Conservation (phyloP, 2,329 filamentous ascomycete species). For the Helminthosporium solani region DNA sequence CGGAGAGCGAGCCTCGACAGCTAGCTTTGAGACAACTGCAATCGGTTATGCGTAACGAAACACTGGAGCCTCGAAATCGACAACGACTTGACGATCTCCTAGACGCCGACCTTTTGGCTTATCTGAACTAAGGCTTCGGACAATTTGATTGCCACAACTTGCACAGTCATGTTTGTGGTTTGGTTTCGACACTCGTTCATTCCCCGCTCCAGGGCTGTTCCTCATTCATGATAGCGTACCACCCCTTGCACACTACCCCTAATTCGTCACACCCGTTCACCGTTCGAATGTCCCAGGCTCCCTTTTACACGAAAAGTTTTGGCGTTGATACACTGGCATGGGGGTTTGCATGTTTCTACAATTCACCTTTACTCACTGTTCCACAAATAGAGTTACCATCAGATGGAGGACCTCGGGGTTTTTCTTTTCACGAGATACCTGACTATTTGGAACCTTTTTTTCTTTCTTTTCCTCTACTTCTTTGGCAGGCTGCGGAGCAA, state of each 20-base stretch:
- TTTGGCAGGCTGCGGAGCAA: conserved; percentile 9
- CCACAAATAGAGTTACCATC: conserved; percentile 26
- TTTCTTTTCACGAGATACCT: conserved; percentile 32
- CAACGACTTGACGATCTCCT: conserved; percentile 57
- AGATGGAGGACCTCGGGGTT: conserved; percentile 16
- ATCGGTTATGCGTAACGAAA: conserved; percentile 56
- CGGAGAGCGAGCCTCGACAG: conserved; percentile 47
- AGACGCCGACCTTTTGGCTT: conserved; percentile 52
- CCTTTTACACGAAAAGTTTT: conserved; percentile 34
- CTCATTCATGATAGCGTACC: no score
- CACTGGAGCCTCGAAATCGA: conserved; percentile 57
- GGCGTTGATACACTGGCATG: conserved; percentile 34
- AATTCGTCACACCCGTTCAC: neutral
- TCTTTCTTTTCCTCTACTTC: conserved; percentile 15
- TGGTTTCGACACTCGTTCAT: no score
- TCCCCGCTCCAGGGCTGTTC: no score
- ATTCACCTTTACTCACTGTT: conserved; percentile 6
- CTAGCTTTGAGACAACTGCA: conserved; percentile 55
- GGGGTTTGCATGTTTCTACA: conserved; percentile 18
- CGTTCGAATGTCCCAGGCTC: neutral
- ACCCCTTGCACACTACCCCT: no score
- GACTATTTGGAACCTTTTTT: conserved; percentile 14
- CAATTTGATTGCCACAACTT: neutral
- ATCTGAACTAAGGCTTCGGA: conserved; percentile 48
- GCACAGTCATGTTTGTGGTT: neutral